Conservation (phyloP, 768 basidiomycete genomes). For the Mrakia blollopis region DNA sequence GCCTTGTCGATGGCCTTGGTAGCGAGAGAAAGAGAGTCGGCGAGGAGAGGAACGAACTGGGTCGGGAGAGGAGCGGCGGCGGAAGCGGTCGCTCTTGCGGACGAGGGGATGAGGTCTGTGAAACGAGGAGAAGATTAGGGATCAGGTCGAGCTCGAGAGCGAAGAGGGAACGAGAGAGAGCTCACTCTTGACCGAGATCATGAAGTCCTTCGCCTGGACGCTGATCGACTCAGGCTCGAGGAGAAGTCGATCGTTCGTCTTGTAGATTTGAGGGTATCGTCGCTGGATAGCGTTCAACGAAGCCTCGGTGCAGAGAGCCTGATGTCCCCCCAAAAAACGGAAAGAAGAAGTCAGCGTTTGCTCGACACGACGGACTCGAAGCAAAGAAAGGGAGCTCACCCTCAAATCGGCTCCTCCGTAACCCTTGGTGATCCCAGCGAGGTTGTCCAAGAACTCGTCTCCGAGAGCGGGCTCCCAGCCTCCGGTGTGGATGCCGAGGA, state of each 20-base stretch:
- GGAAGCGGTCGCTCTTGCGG: constrained; percentile 82
- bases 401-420: constrained; percentile 96
- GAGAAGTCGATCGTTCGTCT: constrained; percentile 74
- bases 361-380: too few species aligned
- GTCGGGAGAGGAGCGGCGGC: constrained; percentile 75
- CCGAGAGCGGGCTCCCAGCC: constrained; percentile 81
- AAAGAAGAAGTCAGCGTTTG: not conserved
- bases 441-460: constrained; percentile 54
- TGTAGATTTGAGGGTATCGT: constrained; percentile 95
- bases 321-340: constrained; percentile 37
- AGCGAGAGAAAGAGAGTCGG: constrained; percentile 61
- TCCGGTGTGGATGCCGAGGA: constrained; percentile 80
- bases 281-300: constrained; percentile 93
- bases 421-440: constrained; percentile 89
- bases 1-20: constrained; percentile 67
- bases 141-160: not conserved
- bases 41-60: constrained; percentile 75
- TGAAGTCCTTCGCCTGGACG: constrained; percentile 83
- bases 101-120: constrained; percentile 87
- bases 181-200: constrained; percentile 93
- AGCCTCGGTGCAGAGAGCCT: constrained; percentile 95
- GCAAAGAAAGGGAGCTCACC: constrained; percentile 51
- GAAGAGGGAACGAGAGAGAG: not conserved
- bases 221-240: constrained; percentile 79
- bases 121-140: constrained; percentile 2